Base-by-base conservation (phyloP, 2,329 filamentous ascomycete genomes). In the Fusarium graminum region DNA sequence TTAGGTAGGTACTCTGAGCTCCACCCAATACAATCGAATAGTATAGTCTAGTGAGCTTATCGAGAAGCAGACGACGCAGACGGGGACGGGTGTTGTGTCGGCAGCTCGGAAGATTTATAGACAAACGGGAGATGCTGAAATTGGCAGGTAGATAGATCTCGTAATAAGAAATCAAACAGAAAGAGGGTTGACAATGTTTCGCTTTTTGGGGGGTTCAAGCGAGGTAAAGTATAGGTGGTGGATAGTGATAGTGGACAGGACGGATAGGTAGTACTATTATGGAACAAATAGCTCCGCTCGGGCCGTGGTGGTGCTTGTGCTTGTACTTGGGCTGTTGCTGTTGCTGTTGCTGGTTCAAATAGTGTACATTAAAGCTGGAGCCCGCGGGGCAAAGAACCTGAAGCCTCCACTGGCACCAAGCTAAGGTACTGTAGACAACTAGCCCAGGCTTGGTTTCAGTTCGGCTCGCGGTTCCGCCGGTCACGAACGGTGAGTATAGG, bases 381-480 rank as follows among this genome's bases (percentile, higher is more conserved):
- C 34, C 41, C 70, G 69, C 68, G 62, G 70, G 68, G 67, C 70
- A 71, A 61, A 73, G 16, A 46, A 53, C 36, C 26, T 14, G 47
- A 67, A 65, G 22, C 14, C 56, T 28, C 22, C 22, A 22, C 22
- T 22, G 22, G 22, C 22, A 22, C 22, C 22, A 22, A 22, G 22
- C 22, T 22, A 22, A 22, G 22, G 22, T 36, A 36, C 16, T 36
- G 34, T 36, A 36, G 34, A 36, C 34, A 36, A n/a, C 34, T 36
- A 36, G 34, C 46, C 68, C 62, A 71, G 61, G 70, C 72, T 72
- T 72, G 59, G 70, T 72, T 72, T 72, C 70, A 72, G 70, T 72
- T 71, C 68, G 62, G 65, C 44, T 69, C 63, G 68, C 64, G 65
- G 67, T 49, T 72, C 68, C 64, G 61, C 59, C 34, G 34, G 70